Evolutionary conservation across 2,329 filamentous ascomycete genomes (phyloP).

Genomic region (Stagonosporopsis cucurbitacearum): DNA sequence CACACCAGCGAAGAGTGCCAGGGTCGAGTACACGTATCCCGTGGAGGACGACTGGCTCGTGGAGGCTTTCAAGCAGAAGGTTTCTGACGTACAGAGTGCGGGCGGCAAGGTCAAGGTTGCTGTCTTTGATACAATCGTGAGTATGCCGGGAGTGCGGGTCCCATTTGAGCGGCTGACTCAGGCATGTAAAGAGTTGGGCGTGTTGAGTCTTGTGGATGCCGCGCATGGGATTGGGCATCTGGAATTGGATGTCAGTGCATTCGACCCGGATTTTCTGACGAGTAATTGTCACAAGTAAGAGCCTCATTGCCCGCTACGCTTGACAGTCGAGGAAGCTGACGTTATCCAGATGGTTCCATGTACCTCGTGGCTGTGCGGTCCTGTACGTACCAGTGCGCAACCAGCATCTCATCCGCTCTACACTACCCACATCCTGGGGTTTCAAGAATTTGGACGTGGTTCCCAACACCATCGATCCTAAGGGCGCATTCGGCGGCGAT

Average conservation of each 20-base stretch:
- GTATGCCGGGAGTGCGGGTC: conserved; percentile 77
- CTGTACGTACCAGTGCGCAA: conserved; percentile 80
- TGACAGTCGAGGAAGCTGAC: background rate
- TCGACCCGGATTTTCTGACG: conserved; percentile 86
- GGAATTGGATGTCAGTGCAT: conserved; percentile 66
- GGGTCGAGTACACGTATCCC: conserved; percentile 72
- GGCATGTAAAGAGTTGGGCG: conserved; percentile 68
- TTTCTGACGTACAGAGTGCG: conserved; percentile 58
- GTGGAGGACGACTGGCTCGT: conserved; percentile 72
- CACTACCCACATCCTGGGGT: conserved; percentile 81
- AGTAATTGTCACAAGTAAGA: conserved; percentile 67
- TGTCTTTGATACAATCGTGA: conserved; percentile 81
- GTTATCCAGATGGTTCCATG: conserved; percentile 74
- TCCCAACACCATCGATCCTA: conserved; percentile 50
- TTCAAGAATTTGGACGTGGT: conserved; percentile 56
- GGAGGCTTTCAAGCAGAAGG: conserved; percentile 63
- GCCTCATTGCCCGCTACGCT: background rate
- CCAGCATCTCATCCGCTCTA: conserved; percentile 75
- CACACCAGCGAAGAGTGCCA: conserved; percentile 56
- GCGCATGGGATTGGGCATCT: conserved; percentile 87
- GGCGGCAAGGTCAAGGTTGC: conserved; percentile 72
- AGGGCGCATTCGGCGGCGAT: conserved; percentile 25
- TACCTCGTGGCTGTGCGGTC: conserved; percentile 79
- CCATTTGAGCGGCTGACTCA: conserved; percentile 74
- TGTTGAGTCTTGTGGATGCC: conserved; percentile 80